phyloP scores from a whole-genome alignment of 805 yeast species.

The Yarrowia sp. region DNA sequence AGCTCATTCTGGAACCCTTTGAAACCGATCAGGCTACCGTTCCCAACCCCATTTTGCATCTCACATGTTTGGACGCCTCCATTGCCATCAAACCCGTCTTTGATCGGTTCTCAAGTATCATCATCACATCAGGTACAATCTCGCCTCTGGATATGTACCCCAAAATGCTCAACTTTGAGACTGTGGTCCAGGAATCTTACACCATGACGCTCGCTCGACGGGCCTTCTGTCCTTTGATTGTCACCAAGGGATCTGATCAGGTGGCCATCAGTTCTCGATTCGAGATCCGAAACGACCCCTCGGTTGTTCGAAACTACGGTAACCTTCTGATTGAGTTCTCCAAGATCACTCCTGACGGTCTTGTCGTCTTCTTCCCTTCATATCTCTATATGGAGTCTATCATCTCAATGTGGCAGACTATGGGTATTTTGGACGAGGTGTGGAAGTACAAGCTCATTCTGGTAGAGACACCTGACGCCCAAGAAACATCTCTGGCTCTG shows the following conservation, averaged over 20 bases:
- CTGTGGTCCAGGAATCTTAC: conserved; percentile 92
- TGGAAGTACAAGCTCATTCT: conserved; percentile 96
- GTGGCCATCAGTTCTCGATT: conserved; percentile 95
- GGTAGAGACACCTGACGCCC: conserved; percentile 99
- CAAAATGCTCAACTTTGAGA: conserved; percentile 86
- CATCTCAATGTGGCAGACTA: conserved; percentile 97
- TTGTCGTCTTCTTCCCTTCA: conserved; percentile 97
- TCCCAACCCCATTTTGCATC: conserved; percentile 93
- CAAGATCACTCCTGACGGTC: conserved; percentile 95
- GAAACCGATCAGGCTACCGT: conserved; percentile 95
- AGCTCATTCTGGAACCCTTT: conserved; percentile 90
- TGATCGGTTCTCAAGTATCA: conserved; percentile 88
- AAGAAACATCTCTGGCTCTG: conserved; percentile 92
- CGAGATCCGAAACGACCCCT: conserved; percentile 96
- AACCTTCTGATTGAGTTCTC: conserved; percentile 89
- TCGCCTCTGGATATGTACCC: conserved; percentile 99
- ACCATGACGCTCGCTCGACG: conserved; percentile 93
- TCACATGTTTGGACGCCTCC: conserved; percentile 95
- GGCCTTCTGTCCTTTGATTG: conserved; percentile 92
- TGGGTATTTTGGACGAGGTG: conserved; percentile 97
- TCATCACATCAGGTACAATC: conserved; percentile 96
- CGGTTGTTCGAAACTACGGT: conserved; percentile 97
- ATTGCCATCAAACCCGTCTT: conserved; percentile 97
- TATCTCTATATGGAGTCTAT: conserved; percentile 98
- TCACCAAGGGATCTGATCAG: conserved; percentile 97